Evolutionary conservation across 2,329 filamentous ascomycete genomes (phyloP).

Genomic region (Lecanosticta acicola): DNA sequence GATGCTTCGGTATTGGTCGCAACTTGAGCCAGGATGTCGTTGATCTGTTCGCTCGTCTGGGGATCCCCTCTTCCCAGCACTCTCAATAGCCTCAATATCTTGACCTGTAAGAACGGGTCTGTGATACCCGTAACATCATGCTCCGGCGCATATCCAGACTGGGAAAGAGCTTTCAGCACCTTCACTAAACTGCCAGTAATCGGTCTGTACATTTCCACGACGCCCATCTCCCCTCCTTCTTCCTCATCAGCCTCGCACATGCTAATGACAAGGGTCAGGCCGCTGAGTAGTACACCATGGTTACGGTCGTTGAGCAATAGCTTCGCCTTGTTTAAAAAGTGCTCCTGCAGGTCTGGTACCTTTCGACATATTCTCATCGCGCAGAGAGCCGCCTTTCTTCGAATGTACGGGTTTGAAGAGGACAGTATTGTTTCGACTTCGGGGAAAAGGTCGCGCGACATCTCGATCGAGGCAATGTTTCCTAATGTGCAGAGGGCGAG

Average conservation of each 20-base stretch:
- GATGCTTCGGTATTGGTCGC: conserved; percentile 97
- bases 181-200: conserved; percentile 81
- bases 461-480: conserved; percentile 96
- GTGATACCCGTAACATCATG: conserved; percentile 98
- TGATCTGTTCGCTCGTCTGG: conserved; percentile 91
- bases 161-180: conserved; percentile 84
- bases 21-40: conserved; percentile 87
- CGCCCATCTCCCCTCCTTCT: conserved; percentile 81
- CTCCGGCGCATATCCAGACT: conserved; percentile 93
- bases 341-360: conserved; percentile 92
- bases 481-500: conserved; percentile 92
- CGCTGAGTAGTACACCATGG: conserved; percentile 89
- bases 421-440: conserved; percentile 90
- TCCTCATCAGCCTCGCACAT: conserved; percentile 93
- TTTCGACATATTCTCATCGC: conserved; percentile 99
- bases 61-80: conserved; percentile 82
- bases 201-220: conserved; percentile 85
- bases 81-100: conserved; percentile 79
- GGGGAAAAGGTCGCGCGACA: conserved; percentile 94
- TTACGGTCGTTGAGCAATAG: conserved; percentile 85
- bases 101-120: conserved; percentile 91
- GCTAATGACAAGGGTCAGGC: conserved; percentile 82
- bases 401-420: conserved; percentile 96
- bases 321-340: conserved; percentile 92
- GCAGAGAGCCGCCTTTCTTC: conserved; percentile 94